Percentiles rank a stretch among this genome's conserved stretches.
Conservation (phyloP, 2,329 filamentous ascomycete species). For the Botrytis deweyae region DNA sequence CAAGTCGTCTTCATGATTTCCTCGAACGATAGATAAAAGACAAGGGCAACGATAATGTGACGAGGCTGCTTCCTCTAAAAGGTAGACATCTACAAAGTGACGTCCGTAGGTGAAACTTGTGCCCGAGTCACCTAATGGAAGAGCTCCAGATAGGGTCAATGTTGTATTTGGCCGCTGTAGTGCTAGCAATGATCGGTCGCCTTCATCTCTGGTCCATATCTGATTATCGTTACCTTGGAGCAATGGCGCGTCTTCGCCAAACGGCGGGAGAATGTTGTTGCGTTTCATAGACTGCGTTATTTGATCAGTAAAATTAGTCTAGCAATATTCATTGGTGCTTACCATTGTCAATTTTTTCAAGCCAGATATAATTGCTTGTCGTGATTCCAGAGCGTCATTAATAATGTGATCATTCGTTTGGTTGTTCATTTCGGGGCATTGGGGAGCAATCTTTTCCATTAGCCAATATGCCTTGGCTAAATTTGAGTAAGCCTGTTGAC, state of each 20-base stretch:
- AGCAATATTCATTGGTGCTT: not conserved
- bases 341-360: conserved; percentile 68
- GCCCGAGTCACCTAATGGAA: conserved; percentile 74
- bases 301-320: not conserved
- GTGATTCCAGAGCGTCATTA: conserved; percentile 47
- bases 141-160: conserved; percentile 57
- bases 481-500: conserved; percentile 80
- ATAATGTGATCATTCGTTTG: conserved; percentile 25
- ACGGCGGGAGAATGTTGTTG: conserved; percentile 71
- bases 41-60: conserved; percentile 70
- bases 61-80: conserved; percentile 71
- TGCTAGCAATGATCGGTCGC: conserved; percentile 34
- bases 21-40: conserved; percentile 72
- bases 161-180: conserved; percentile 34
- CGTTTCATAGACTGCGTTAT: conserved; percentile 67
- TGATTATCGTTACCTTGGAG: conserved; percentile 76
- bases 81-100: conserved; percentile 69
- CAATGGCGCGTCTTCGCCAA: conserved; percentile 63
- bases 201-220: conserved; percentile 73
- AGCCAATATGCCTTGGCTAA: conserved; percentile 87
- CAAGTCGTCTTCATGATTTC: conserved; percentile 65
- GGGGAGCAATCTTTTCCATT: conserved; percentile 49
- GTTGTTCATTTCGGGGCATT: conserved; percentile 30
- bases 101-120: conserved; percentile 77
- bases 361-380: conserved; percentile 59